Percentiles rank a stretch among this genome's conserved stretches.
phyloP scores from a whole-genome alignment of 192 early-diverging fungal genomes.

The Umbelopsis sp. region DNA sequence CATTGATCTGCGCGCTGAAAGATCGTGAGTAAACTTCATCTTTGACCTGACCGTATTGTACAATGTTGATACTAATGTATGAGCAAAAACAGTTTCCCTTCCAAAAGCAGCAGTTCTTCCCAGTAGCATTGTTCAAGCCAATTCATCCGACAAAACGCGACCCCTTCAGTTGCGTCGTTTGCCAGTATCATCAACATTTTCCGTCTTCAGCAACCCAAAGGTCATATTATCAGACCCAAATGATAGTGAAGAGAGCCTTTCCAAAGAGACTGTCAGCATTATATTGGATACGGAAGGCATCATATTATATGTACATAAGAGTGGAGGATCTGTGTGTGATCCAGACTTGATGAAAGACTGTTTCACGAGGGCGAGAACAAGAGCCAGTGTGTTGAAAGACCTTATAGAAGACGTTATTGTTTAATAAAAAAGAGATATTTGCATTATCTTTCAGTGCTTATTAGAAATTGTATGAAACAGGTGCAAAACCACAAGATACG shows the following conservation, averaged over 20 bases:
- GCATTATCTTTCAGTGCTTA: not conserved
- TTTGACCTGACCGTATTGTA: not conserved
- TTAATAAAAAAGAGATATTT: conserved; percentile 11
- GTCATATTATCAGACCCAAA: conserved; percentile 68
- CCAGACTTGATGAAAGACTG: conserved; percentile 45
- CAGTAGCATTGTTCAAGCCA: conserved; percentile 66
- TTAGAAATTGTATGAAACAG: not conserved
- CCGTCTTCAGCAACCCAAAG: conserved; percentile 59
- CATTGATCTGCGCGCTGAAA: conserved; percentile 76
- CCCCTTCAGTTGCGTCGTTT: conserved; percentile 50
- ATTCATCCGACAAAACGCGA: conserved; percentile 39
- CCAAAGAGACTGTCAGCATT: conserved; percentile 54
- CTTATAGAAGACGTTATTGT: conserved; percentile 5
- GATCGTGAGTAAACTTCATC: conserved; percentile 49
- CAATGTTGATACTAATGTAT: not conserved
- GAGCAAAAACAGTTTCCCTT: conserved; percentile 57
- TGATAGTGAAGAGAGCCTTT: conserved; percentile 65
- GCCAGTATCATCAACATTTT: conserved; percentile 64
- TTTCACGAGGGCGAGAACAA: conserved; percentile 44
- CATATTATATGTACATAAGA: conserved; percentile 56
- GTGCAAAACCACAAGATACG: not conserved
- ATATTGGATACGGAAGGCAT: conserved; percentile 61
- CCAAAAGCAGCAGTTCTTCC: conserved; percentile 69
- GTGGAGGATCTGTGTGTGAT: conserved; percentile 54
- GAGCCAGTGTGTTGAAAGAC: conserved; percentile 41